A percentile compares a stretch with the other conserved stretches of the same genome.
phyloP scores from a whole-genome alignment of 225 moss, liverwort and hornwort genomes.

The Thuidium tamariscinum region DNA sequence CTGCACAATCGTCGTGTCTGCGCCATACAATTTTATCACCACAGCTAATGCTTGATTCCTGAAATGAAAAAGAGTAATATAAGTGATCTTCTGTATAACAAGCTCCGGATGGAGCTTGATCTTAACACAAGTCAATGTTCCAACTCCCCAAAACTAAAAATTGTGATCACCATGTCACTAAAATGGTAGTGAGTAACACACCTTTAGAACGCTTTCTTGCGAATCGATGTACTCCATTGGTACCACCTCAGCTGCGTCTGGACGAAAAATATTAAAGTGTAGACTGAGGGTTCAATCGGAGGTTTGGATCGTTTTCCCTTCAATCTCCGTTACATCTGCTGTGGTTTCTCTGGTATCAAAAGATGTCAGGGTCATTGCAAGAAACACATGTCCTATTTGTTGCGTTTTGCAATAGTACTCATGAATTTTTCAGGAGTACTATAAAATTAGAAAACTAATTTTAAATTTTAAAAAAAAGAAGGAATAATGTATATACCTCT shows the following conservation, averaged over 20 bases:
- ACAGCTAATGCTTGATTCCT: neutral
- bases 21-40: conserved; percentile 24
- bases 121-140: neutral
- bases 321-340: too few species aligned
- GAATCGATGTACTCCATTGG: too few species aligned
- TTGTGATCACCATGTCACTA: neutral
- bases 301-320: too few species aligned
- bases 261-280: neutral
- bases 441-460: too few species aligned
- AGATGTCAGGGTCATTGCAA: too few species aligned
- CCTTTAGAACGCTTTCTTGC: neutral
- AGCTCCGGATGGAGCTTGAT: neutral
- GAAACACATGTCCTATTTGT: too few species aligned
- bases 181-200: neutral
- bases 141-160: neutral
- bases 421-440: too few species aligned
- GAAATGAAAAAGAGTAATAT: neutral
- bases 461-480: too few species aligned
- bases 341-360: too few species aligned
- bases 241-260: neutral
- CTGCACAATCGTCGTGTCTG: neutral
- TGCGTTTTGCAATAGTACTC: too few species aligned
- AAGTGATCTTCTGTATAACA: neutral
- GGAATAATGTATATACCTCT: too few species aligned
- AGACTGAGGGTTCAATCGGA: too few species aligned